These are phyloP conservation scores for Neurospora sp. DNA, from an alignment of 495 filamentous ascomycete species.

Conservation along the genomic window DNA sequence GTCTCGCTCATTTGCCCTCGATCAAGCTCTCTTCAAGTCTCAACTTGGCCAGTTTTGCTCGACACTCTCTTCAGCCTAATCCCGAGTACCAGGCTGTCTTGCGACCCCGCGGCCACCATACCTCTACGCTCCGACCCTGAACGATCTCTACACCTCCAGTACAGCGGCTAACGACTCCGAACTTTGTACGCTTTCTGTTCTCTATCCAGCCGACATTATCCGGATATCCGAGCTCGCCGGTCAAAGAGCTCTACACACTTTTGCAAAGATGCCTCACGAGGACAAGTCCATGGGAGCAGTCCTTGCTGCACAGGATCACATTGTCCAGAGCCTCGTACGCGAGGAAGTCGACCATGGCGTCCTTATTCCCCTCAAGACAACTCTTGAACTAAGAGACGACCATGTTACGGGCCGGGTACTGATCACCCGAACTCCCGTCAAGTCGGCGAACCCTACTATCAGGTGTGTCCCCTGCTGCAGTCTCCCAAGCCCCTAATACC, in stretches of 20 bases:
- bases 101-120: background rate
- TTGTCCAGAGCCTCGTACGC: constrained; percentile 20
- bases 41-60: background rate
- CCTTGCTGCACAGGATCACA: constrained; percentile 19
- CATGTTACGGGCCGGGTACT: constrained; percentile 38
- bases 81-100: background rate
- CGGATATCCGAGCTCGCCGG: background rate
- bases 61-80: background rate
- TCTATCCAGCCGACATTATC: background rate
- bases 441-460: constrained; percentile 41
- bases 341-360: constrained; percentile 25
- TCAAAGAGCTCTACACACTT: background rate
- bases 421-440: constrained; percentile 42
- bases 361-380: constrained; percentile 47
- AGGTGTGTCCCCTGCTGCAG: constrained; percentile 23
- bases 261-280: constrained; percentile 16
- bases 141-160: background rate
- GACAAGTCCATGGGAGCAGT: constrained; percentile 14
- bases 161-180: background rate
- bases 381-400: constrained; percentile 41
- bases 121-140: background rate
- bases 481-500: background rate
- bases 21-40: background rate
- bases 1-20: background rate
- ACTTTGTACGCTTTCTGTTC: background rate